Evolutionary conservation across 768 basidiomycete species (phyloP).

Genomic region (Russula sp.): DNA sequence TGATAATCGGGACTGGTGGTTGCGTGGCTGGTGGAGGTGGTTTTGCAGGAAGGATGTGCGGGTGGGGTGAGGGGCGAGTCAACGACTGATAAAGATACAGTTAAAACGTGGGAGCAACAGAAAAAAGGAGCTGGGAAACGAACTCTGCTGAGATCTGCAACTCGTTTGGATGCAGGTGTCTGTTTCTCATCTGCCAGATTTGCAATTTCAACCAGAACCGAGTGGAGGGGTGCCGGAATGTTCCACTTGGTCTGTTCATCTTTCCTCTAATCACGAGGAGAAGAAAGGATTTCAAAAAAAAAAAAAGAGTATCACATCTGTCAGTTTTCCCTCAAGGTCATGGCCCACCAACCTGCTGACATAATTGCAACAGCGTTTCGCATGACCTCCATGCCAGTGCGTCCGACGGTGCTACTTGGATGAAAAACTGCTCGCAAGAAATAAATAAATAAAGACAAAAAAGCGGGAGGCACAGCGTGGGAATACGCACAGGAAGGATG

Average conservation of each 20-base stretch:
- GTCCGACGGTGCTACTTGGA: conserved; percentile 35
- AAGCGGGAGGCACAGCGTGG: not conserved
- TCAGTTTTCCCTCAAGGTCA: conserved; percentile 18
- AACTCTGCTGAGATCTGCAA: conserved; percentile 31
- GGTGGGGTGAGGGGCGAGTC: not conserved
- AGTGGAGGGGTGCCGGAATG: conserved; percentile 14
- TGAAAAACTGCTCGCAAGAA: conserved; percentile 36
- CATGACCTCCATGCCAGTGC: conserved; percentile 41
- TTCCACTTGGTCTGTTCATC: conserved; percentile 25
- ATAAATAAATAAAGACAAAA: conserved; percentile 11
- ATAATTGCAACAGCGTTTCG: conserved; percentile 44
- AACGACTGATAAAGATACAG: conserved; percentile 11
- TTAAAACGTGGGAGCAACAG: not conserved
- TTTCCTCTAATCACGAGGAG: conserved; percentile 17
- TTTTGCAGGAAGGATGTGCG: conserved; percentile 11
- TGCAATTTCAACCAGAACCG: conserved; percentile 21
- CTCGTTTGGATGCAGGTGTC: conserved; percentile 14
- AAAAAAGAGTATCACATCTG: conserved; percentile 10
- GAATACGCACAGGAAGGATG: conserved; percentile 47
- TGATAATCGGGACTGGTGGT: not conserved
- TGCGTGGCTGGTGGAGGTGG: not conserved
- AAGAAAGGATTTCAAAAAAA: not conserved
- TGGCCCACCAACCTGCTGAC: conserved; percentile 39
- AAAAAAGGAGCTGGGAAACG: conserved; percentile 17
- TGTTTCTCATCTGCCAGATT: conserved; percentile 18